These are phyloP conservation scores for Turnera subulata DNA, from an alignment of 345 rosid species.

Conservation along the genomic window DNA sequence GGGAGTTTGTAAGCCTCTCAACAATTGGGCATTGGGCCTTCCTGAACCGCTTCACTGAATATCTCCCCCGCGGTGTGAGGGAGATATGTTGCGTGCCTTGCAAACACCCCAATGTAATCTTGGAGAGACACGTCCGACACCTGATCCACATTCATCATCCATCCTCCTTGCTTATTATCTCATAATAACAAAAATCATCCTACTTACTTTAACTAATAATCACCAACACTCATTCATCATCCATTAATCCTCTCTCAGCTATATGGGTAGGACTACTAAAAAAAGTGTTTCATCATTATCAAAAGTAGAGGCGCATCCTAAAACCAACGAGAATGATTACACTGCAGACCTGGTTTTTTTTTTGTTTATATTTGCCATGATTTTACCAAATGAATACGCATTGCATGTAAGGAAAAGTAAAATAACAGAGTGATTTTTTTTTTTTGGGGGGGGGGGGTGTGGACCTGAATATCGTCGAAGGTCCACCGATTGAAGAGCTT, in stretches of 20 bases:
- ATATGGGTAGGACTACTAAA: neutral
- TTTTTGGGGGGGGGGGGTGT: too few relatives aligned
- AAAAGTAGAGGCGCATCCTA: too few relatives aligned
- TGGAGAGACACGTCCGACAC: constrained; percentile 62
- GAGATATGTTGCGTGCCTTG: constrained; percentile 80
- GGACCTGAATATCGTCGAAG: constrained; percentile 73
- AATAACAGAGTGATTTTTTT: too few relatives aligned
- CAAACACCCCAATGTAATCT: constrained; percentile 71
- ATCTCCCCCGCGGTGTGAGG: constrained; percentile 97
- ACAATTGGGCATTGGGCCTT: constrained; percentile 96
- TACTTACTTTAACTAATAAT: neutral
- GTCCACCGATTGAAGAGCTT: constrained; percentile 91
- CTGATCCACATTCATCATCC: constrained; percentile 24
- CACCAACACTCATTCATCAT: too few relatives aligned
- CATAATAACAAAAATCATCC: too few relatives aligned
- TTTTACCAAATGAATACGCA: too few relatives aligned
- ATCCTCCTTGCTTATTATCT: too few relatives aligned
- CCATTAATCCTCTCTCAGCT: neutral
- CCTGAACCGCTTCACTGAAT: constrained; percentile 88
- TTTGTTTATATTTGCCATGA: too few relatives aligned
- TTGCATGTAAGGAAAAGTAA: neutral
- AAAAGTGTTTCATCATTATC: too few relatives aligned
- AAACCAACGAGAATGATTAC: too few relatives aligned
- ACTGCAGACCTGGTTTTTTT: too few relatives aligned
- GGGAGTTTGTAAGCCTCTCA: constrained; percentile 90